These are phyloP conservation scores for Cudoniella acicularis DNA, from an alignment of 495 filamentous ascomycete genomes.

Conservation along the genomic window DNA sequence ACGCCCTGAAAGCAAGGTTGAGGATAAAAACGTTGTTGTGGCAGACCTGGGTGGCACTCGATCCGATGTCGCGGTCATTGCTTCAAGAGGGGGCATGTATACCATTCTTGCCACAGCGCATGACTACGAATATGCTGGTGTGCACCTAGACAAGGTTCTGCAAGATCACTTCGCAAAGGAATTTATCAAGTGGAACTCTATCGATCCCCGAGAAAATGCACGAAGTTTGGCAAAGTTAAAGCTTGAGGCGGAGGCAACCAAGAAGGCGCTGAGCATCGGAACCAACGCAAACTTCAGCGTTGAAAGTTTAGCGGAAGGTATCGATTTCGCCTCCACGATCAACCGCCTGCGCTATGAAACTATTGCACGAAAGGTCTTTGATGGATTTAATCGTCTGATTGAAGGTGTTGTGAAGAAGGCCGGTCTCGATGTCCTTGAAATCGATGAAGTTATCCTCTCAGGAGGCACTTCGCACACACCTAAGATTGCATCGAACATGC, in stretches of 20 bases:
- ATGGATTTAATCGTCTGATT: constrained; percentile 79
- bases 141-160: constrained; percentile 79
- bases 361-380: constrained; percentile 78
- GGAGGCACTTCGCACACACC: constrained; percentile 93
- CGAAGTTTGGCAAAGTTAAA: constrained; percentile 87
- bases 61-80: constrained; percentile 86
- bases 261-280: constrained; percentile 84
- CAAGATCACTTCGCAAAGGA: constrained; percentile 98
- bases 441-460: constrained; percentile 91
- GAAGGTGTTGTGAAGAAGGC: constrained; percentile 87
- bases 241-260: constrained; percentile 83
- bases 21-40: constrained; percentile 88
- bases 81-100: constrained; percentile 92
- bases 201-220: constrained; percentile 77
- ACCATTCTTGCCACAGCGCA: constrained; percentile 89
- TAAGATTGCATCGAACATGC: constrained; percentile 74
- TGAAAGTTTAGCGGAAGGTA: constrained; percentile 79
- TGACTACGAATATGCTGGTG: constrained; percentile 86
- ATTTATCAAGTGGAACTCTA: constrained; percentile 91
- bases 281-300: constrained; percentile 85
- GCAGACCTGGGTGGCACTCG: constrained; percentile 91
- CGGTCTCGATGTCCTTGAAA: constrained; percentile 83
- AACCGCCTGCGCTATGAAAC: constrained; percentile 93
- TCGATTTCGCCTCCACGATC: constrained; percentile 86
- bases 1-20: constrained; percentile 64